A percentile compares a stretch with the other conserved stretches of the same genome.
Conservation (phyloP, 352 stramenopile species). For the Pythium vanterpoolii region DNA sequence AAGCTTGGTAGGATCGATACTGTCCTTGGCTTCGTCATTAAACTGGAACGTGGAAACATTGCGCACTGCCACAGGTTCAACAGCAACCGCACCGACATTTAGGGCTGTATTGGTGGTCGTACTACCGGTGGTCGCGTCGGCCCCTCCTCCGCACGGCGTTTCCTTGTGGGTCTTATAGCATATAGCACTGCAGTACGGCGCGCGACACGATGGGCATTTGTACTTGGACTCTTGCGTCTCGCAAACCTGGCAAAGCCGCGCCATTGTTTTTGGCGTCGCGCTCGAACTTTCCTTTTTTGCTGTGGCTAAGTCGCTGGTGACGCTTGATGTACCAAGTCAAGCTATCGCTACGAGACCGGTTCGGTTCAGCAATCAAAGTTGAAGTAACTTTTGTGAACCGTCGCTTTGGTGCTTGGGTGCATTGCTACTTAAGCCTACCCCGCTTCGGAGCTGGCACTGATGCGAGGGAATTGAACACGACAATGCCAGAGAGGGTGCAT, state of each 20-base stretch:
- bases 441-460: constrained; percentile 13
- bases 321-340: background rate
- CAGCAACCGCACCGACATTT: background rate
- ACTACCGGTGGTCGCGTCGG: constrained; percentile 2
- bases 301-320: background rate
- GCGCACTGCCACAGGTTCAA: background rate
- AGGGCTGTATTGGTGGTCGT: background rate
- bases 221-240: constrained; percentile 62
- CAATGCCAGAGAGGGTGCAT: too few species aligned
- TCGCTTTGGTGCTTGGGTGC: constrained; percentile 16
- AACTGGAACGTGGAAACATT: background rate
- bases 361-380: background rate
- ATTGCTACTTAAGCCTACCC: constrained; percentile 19
- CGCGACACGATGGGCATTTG: constrained; percentile 74
- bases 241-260: constrained; percentile 54
- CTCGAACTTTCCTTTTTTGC: background rate
- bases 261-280: constrained; percentile 30
- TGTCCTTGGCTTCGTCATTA: constrained; percentile 30
- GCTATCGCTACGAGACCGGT: too few species aligned
- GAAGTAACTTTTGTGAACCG: constrained; percentile 1
- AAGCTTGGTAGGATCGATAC: constrained; percentile 33
- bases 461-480: constrained; percentile 21
- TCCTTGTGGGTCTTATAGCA: constrained; percentile 86
- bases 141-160: constrained; percentile 35
- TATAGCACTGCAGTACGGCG: constrained; percentile 66